Evolutionary conservation across 2,329 filamentous ascomycete species (phyloP), one percentile per base, ranked within the genome.

Genomic region (Ceratocystis destructans): DNA sequence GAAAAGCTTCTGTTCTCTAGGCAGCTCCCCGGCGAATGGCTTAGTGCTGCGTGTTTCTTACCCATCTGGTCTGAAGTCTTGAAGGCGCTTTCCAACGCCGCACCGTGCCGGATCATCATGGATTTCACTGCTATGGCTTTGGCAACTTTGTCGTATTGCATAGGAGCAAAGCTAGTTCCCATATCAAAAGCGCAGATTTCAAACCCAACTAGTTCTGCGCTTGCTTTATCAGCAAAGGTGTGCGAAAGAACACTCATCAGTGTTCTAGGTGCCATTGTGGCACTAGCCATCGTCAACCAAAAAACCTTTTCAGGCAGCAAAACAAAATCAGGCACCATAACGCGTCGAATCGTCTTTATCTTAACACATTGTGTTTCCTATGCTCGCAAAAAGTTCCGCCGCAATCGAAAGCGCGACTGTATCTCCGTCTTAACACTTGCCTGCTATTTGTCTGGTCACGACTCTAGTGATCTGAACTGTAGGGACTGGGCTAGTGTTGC

Each of bases 81-180:
- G 31, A 64, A 62, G 17, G 62, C 66, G 15, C 45, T 69, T 20
- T 61, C 45, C 2, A 45, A 33, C 10, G 44, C 48, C 2, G 28
- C 25, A 22, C 33, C 62, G 7, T 69, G 68, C 25, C 44, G 59
- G 1, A 44, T 44, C 8, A 57, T 68, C 3, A 67, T 69, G 50
- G 68, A 69, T n/a, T 69, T 69, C 25, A 61, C 64, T 17, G 65
- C 61, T 12, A 64, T 59, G 20, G 68, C 68, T 2, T 37, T 69
- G 12, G 53, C 61, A 7, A 57, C 64, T 2, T 31, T 69, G n/a
- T 55, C 64, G 17, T 31, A 62, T 45, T 44, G 48, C 1, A 45
- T 55, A 6, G 62, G 64, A 3, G 67, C 20, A 8, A 57, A 57
- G 7, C n/a, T 55, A 8, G 41, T 44, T 10, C n/a, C 59, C 2